Base-by-base conservation (phyloP, 1,284 basidiomycete species). In the Agaricales sp. region DNA sequence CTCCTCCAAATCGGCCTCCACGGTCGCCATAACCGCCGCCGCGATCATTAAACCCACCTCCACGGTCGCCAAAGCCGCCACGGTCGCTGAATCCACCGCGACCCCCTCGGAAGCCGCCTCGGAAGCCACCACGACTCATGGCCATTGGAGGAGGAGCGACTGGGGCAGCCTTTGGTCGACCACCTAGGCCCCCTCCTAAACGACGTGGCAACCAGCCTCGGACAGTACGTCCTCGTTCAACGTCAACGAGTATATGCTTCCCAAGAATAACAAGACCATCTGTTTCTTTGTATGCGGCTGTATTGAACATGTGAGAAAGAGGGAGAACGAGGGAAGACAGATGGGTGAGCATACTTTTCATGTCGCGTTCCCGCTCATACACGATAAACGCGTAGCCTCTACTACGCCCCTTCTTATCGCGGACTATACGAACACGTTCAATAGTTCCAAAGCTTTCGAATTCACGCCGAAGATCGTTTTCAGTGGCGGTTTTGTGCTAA, bases 271-370 rank as follows among this genome's bases (percentile, higher is more conserved):
- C 88, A 45, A 99, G 77, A 13, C 94, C 92, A 60, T 99, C 95
- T n/a, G 94, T 96, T 63, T 99, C 95, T 70, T 98, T 99, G 77
- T 98, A 99, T 8, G 95, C 96, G 53, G 93, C 95, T 95, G 56
- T 54, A 49, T n/a, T 50, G 47, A 52, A 51, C 50, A 47, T 57
- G 49, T 56, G 41, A 50, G 51, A 51, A 50, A 54, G 56, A 50
- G 54, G 38, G 45, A 30, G 50, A 38, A 48, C 49, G 43, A 45
- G 52, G 55, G 44, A 8, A 53, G 48, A 48, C 46, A 37, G 51
- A 46, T 43, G 58, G 56, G 50, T 53, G 54, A 8, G 63, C 67
- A 61, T 59, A 92, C 92, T 90, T 80, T 97, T 97, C 96, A 99
- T 99, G 65, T 99, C 96, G 53, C 93, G 82, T 69, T 99, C 96